Conservation (phyloP, 129 eudicot genomes). For the Centrapalus pauciflorus region DNA sequence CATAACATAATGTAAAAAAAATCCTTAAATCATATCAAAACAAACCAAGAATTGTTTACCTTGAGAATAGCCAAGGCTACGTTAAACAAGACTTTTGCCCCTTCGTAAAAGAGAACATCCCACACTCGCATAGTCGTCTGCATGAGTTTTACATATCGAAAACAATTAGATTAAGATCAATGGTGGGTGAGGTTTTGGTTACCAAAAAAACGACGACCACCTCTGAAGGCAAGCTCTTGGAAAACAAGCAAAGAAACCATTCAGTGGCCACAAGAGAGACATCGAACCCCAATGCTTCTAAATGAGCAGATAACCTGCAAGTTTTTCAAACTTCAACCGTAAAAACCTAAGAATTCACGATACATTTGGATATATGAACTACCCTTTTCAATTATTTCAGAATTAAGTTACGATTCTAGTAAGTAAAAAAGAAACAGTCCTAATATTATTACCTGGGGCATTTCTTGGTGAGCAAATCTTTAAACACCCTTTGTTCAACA, state of each 20-base stretch:
- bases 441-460: slow-evolving; percentile 86
- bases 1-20: background rate
- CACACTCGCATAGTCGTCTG: slow-evolving; percentile 96
- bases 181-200: background rate
- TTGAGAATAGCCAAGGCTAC: slow-evolving; percentile 87
- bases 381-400: too few relatives aligned
- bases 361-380: background rate
- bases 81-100: slow-evolving; percentile 70
- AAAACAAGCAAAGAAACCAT: slow-evolving; percentile 91
- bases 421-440: too few relatives aligned
- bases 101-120: slow-evolving; percentile 95
- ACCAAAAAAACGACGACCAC: slow-evolving; percentile 32
- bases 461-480: slow-evolving; percentile 68
- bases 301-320: slow-evolving; percentile 80
- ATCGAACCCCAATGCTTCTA: slow-evolving; percentile 82
- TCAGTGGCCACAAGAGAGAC: slow-evolving; percentile 91
- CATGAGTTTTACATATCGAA: slow-evolving; percentile 6
- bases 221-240: slow-evolving; percentile 98
- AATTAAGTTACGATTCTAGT: too few relatives aligned
- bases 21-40: background rate
- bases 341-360: background rate
- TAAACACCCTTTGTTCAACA: slow-evolving; percentile 90
- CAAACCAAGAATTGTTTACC: slow-evolving; percentile 35
- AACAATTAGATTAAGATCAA: background rate
- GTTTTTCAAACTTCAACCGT: background rate